These are phyloP conservation scores for Aspergillus piperis DNA, from an alignment of 2,329 filamentous ascomycete species.

Conservation along the genomic window DNA sequence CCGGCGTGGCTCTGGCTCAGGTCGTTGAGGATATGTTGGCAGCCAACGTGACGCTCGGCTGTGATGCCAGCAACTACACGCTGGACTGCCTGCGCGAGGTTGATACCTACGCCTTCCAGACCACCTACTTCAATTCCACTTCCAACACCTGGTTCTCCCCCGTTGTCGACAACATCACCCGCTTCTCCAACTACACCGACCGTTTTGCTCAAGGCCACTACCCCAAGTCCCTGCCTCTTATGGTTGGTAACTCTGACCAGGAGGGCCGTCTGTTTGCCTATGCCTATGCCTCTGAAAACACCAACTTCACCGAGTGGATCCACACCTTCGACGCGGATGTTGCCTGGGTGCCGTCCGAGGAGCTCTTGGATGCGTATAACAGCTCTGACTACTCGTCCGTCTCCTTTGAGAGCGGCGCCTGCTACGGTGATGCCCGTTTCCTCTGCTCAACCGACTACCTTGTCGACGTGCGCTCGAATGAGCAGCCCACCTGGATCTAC, in stretches of 20 bases:
- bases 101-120: slow-evolving; percentile 25
- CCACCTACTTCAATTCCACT: slow-evolving; percentile 24
- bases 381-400: slow-evolving; percentile 20
- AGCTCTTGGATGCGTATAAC: slow-evolving; percentile 21
- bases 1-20: slow-evolving; percentile 21
- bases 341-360: slow-evolving; percentile 17
- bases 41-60: slow-evolving; percentile 19
- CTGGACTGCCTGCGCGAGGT: slow-evolving; percentile 23
- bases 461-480: slow-evolving; percentile 20
- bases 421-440: slow-evolving; percentile 27
- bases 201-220: slow-evolving; percentile 22
- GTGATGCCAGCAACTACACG: slow-evolving; percentile 18
- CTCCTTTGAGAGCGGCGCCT: slow-evolving; percentile 24
- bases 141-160: slow-evolving; percentile 27
- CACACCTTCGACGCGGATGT: slow-evolving; percentile 25
- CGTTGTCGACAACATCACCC: slow-evolving; percentile 21
- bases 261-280: slow-evolving; percentile 23
- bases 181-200: slow-evolving; percentile 23
- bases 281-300: slow-evolving; percentile 23
- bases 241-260: slow-evolving; percentile 27
- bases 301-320: slow-evolving; percentile 23
- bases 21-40: slow-evolving; percentile 24
- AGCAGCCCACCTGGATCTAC: slow-evolving; percentile 26
- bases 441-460: slow-evolving; percentile 24
- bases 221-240: slow-evolving; percentile 21